These are phyloP conservation scores for Xerophyta viscosa DNA, from an alignment of 106 monocot species.

Conservation along the genomic window DNA sequence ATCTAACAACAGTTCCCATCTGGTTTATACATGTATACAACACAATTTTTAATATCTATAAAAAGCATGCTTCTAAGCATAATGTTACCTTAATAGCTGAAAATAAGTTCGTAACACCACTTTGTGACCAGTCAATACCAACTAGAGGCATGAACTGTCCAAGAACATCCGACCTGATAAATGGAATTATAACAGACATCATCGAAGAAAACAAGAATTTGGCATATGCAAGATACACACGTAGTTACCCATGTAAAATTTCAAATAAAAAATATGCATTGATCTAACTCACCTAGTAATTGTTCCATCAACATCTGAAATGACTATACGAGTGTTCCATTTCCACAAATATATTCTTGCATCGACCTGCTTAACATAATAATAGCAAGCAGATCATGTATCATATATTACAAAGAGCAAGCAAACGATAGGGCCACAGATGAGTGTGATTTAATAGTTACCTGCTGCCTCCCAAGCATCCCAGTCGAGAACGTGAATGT, in stretches of 20 bases:
- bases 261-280: neutral
- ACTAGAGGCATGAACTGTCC: constrained; percentile 95
- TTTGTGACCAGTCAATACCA: constrained; percentile 88
- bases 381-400: neutral
- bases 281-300: constrained; percentile 31
- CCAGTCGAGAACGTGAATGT: constrained; percentile 75
- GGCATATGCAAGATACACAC: neutral
- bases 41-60: too few species aligned
- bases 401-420: too few species aligned
- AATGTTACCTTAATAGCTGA: constrained; percentile 75
- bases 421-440: too few species aligned
- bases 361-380: constrained; percentile 55
- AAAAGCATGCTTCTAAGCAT: too few species aligned
- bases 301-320: constrained; percentile 96
- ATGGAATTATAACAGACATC: neutral
- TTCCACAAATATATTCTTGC: constrained; percentile 83
- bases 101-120: constrained; percentile 81
- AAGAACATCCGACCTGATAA: constrained; percentile 88
- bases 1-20: too few species aligned
- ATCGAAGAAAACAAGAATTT: neutral
- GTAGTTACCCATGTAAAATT: neutral
- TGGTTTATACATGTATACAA: too few species aligned
- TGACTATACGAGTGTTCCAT: constrained; percentile 75
- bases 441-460: neutral
- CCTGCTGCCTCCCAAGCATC: constrained; percentile 85